phyloP scores from a whole-genome alignment of 1,284 basidiomycete genomes.

The Boletus calvinii region DNA sequence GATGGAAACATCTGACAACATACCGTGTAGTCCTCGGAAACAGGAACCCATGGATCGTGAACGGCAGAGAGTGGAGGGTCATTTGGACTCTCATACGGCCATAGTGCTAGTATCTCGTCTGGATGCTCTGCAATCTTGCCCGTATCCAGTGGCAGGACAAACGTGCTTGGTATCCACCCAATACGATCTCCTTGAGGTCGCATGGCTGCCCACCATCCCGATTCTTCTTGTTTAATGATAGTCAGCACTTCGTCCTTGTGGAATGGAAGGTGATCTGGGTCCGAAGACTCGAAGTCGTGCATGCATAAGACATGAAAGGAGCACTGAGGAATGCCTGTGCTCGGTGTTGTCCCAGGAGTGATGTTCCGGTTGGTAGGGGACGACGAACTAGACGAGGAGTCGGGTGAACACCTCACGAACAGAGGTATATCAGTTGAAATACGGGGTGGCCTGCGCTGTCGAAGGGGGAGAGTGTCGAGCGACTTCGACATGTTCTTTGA shows the following conservation, averaged over 20 bases:
- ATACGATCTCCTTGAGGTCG: conserved; percentile 49
- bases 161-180: conserved; percentile 72
- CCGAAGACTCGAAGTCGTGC: conserved; percentile 62
- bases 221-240: conserved; percentile 64
- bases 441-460: conserved; percentile 42
- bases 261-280: conserved; percentile 62
- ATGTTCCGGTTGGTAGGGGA: conserved; percentile 31
- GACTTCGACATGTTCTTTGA: conserved; percentile 6
- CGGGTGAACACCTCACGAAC: conserved; percentile 15
- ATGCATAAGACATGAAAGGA: conserved; percentile 57
- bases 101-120: conserved; percentile 6
- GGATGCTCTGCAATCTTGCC: conserved; percentile 5
- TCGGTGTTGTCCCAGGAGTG: conserved; percentile 31
- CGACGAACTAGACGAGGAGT: conserved; percentile 32
- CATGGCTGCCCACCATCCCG: conserved; percentile 79
- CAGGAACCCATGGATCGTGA: conserved; percentile 21
- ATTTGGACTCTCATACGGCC: not conserved
- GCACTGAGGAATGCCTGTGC: conserved; percentile 25
- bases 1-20: not conserved
- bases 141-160: conserved; percentile 42
- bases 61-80: conserved; percentile 15
- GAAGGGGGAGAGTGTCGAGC: not conserved
- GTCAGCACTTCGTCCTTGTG: conserved; percentile 63
- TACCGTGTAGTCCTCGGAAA: conserved; percentile 24
- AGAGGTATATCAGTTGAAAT: conserved; percentile 52